Base-by-base conservation (phyloP, 2,329 filamentous ascomycete species). In the Microdochium paspali region DNA sequence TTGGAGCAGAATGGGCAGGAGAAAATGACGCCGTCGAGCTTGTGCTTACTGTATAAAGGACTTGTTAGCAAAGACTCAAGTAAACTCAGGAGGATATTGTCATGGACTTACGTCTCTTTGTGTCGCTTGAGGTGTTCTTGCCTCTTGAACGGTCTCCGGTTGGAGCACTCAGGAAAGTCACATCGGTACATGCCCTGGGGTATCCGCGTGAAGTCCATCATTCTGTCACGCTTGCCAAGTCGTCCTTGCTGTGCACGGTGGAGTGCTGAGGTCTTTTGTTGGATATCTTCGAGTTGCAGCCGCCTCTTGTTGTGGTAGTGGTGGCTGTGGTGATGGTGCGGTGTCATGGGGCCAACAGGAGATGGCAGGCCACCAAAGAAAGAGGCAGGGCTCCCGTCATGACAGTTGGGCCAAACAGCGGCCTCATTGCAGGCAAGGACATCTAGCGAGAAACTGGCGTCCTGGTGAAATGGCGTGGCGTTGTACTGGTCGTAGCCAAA, bases 51-150 rank as follows among this genome's bases (percentile, higher is more conserved):
- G 49, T 24, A 45, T 20, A 18, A 15, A 7, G n/a, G 55, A 64
- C 53, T 68, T 47, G 66, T 64, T 28, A 20, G 23, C 32, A 9
- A 25, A 15, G 24, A 44, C 52, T 21, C 42, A 15, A 6, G 24
- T 9, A 18, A 45, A 4, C 55, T 55, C 56, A 44, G 31, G 9
- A 35, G 31, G 13, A 35, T 10, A 9, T 25, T 25, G 2, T 9
- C 2, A 20, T 28, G n/a, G 20, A 28, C 72, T 65, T 56, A 78
- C 74, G 72, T 72, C 46, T 68, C 67, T 46, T 71, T 66, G 56
- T 80, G 76, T 24, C 76, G 68, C 62, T 78, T 79, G 18, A 79
- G 61, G 51, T 80, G 76, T 58, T 80, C 76, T 23, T 71, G 72
- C 47, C 76, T 66, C 53, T 73, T 71, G 50, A 74, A 77, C 0